Percentiles rank a stretch among this genome's conserved stretches.
These are phyloP conservation scores for Mortierella sp. DNA, from an alignment of 371 early-diverging fungal genomes.

Conservation along the genomic window DNA sequence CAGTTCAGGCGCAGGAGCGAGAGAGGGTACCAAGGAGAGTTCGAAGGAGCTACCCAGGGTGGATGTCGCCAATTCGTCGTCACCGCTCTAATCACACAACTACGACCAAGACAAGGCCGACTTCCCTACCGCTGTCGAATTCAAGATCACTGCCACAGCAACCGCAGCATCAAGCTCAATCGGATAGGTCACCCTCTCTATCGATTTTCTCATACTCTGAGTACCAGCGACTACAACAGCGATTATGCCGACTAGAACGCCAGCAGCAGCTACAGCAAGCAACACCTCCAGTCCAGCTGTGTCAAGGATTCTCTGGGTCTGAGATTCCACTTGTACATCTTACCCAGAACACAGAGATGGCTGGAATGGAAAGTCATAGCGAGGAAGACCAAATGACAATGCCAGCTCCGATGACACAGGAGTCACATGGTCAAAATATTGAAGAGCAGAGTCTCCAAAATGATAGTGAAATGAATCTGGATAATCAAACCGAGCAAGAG, in stretches of 20 bases:
- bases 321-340: not conserved
- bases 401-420: not conserved
- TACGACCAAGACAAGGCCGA: not conserved
- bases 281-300: not conserved
- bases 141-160: not conserved
- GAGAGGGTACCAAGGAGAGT: not conserved
- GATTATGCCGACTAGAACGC: not conserved
- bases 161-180: not conserved
- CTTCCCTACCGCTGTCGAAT: not conserved
- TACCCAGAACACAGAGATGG: not conserved
- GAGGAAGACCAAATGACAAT: too few species aligned
- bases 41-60: not conserved
- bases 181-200: not conserved
- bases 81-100: not conserved
- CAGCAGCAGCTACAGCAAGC: not conserved
- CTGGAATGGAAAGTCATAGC: not conserved
- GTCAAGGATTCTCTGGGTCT: not conserved
- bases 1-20: not conserved
- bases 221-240: not conserved
- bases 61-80: slow-evolving; percentile 1
- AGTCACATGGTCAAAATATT: not conserved
- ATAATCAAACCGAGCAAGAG: not conserved
- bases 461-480: not conserved
- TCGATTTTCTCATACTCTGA: not conserved
- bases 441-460: not conserved